These are phyloP conservation scores for Phycomyces nitens DNA, from an alignment of 192 early-diverging fungal genomes.

Conservation along the genomic window DNA sequence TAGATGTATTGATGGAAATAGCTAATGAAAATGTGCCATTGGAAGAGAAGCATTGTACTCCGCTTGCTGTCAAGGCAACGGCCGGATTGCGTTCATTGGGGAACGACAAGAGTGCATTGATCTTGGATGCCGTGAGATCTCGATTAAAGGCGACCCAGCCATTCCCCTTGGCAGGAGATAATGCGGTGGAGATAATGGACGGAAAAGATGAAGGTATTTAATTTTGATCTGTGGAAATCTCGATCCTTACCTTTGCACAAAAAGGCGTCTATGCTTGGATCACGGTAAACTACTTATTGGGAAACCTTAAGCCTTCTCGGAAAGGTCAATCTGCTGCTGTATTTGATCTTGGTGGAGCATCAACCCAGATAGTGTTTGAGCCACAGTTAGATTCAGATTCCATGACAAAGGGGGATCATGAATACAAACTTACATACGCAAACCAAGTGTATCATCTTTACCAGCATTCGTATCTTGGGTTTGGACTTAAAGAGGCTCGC, in stretches of 20 bases:
- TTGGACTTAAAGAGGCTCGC: slow-evolving; percentile 86
- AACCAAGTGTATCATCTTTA: slow-evolving; percentile 77
- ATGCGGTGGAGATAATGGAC: slow-evolving; percentile 87
- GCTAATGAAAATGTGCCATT: slow-evolving; percentile 65
- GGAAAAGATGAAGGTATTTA: slow-evolving; percentile 87
- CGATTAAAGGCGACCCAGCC: slow-evolving; percentile 63
- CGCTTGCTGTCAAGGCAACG: slow-evolving; percentile 92
- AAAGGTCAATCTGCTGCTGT: slow-evolving; percentile 74
- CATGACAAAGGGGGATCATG: slow-evolving; percentile 64
- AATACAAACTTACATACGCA: slow-evolving; percentile 66
- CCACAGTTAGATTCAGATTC: slow-evolving; percentile 52
- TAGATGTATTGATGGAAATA: slow-evolving; percentile 73
- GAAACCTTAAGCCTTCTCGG: slow-evolving; percentile 36
- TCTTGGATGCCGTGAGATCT: slow-evolving; percentile 69
- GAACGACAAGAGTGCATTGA: slow-evolving; percentile 60
- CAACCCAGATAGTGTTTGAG: slow-evolving; percentile 98
- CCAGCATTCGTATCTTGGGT: slow-evolving; percentile 94
- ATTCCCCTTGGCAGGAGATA: slow-evolving; percentile 67
- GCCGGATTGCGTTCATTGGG: slow-evolving; percentile 87
- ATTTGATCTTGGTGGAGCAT: slow-evolving; percentile 95
- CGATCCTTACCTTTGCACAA: no score
- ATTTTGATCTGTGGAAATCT: no score
- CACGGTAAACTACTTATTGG: slow-evolving; percentile 91
- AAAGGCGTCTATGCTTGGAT: slow-evolving; percentile 93
- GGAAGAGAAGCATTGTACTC: slow-evolving; percentile 73